These are phyloP conservation scores for Pezicula carpinea DNA, from an alignment of 2,329 filamentous ascomycete species.

Conservation along the genomic window DNA sequence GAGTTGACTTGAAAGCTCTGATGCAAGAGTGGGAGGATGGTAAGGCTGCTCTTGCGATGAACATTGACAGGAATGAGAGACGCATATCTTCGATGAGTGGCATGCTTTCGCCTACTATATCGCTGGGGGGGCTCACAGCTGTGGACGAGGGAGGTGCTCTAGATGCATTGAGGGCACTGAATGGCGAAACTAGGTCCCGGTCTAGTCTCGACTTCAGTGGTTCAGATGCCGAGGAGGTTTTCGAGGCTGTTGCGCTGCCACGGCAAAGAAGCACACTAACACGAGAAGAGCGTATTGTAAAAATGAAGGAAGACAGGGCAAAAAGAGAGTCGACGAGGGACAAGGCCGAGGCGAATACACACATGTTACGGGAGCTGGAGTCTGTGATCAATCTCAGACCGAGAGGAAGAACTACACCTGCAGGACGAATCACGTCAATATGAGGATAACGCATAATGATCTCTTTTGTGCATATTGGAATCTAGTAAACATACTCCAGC, in stretches of 20 bases:
- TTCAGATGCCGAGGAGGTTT: slow-evolving; percentile 71
- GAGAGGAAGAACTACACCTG: slow-evolving; percentile 21
- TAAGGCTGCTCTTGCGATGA: slow-evolving; percentile 74
- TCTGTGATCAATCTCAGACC: slow-evolving; percentile 69
- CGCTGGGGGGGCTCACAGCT: slow-evolving; percentile 64
- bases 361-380: slow-evolving; percentile 90
- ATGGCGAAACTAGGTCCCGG: slow-evolving; percentile 57
- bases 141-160: slow-evolving; percentile 55
- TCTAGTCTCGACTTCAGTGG: slow-evolving; percentile 47
- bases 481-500: not conserved
- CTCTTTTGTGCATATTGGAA: slow-evolving; percentile 11
- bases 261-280: slow-evolving; percentile 67
- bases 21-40: slow-evolving; percentile 85
- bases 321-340: slow-evolving; percentile 68
- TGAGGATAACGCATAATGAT: slow-evolving; percentile 25
- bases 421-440: slow-evolving; percentile 29
- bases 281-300: slow-evolving; percentile 80
- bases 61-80: slow-evolving; percentile 77
- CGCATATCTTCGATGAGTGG: slow-evolving; percentile 57
- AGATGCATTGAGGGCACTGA: slow-evolving; percentile 74
- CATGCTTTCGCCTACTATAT: slow-evolving; percentile 51
- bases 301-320: slow-evolving; percentile 82
- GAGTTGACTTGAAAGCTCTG: slow-evolving; percentile 74
- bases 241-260: slow-evolving; percentile 82
- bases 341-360: slow-evolving; percentile 74